These are phyloP conservation scores for Cordyceps pruinosa DNA, from an alignment of 2,329 filamentous ascomycete genomes.

Conservation along the genomic window DNA sequence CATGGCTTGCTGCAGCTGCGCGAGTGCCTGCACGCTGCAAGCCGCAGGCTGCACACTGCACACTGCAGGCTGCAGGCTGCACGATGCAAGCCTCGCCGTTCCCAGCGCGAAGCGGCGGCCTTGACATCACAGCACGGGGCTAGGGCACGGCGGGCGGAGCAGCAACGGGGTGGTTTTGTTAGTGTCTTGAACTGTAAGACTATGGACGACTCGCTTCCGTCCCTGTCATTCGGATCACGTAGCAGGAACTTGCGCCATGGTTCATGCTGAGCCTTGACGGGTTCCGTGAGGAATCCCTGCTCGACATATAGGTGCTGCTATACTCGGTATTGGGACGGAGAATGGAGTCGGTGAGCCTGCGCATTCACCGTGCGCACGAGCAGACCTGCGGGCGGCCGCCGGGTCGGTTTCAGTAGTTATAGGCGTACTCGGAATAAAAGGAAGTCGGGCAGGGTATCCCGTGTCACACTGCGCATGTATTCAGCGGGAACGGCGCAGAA, in stretches of 20 bases:
- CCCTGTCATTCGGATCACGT: no score
- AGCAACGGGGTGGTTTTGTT: neutral
- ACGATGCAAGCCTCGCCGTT: slow-evolving; percentile 11
- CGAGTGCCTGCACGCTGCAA: slow-evolving; percentile 2
- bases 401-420: neutral
- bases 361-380: neutral
- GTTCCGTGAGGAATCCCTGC: neutral
- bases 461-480: neutral
- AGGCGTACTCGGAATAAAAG: neutral
- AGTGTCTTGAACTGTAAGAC: neutral
- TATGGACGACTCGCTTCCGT: no score
- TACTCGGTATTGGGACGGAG: neutral
- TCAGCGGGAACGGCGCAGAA: neutral
- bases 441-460: neutral
- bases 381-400: neutral
- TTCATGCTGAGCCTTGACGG: neutral
- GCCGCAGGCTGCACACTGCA: neutral
- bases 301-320: neutral
- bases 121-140: neutral
- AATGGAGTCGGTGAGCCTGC: neutral
- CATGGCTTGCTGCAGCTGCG: slow-evolving; percentile 8
- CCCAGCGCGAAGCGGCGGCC: slow-evolving; percentile 8
- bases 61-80: slow-evolving; percentile 5
- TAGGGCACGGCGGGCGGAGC: neutral
- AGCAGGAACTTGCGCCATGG: neutral